Evolutionary conservation across 140 eudicot species (phyloP).

Genomic region (Bidens hawaiensis): DNA sequence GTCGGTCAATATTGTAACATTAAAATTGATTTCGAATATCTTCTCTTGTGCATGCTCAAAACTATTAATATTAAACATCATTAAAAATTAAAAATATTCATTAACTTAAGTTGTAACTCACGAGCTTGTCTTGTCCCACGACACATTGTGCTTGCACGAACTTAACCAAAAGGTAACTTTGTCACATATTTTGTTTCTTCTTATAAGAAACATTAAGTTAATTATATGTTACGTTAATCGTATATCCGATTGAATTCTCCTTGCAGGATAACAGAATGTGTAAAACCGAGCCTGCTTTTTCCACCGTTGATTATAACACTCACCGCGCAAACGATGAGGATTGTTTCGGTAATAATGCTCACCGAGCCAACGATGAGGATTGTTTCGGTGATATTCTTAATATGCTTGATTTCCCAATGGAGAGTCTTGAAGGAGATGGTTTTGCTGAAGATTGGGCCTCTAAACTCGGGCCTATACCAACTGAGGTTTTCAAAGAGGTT

Average conservation of each 20-base stretch:
- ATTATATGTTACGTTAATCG: background rate
- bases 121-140: conserved; percentile 3
- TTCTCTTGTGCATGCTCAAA: conserved; percentile 1
- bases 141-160: conserved; percentile 25
- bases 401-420: conserved; percentile 69
- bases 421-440: conserved; percentile 57
- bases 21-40: background rate
- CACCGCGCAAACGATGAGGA: conserved; percentile 28
- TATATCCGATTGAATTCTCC: background rate
- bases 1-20: conserved; percentile 4
- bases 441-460: conserved; percentile 57
- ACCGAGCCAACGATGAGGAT: conserved; percentile 27
- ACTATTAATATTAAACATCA: conserved; percentile 10
- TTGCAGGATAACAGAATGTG: conserved; percentile 51
- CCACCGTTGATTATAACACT: conserved; percentile 17
- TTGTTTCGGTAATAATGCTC: conserved; percentile 21
- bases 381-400: conserved; percentile 38
- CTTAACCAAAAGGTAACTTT: conserved; percentile 4
- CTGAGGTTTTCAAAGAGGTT: conserved; percentile 37
- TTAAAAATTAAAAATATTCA: conserved; percentile 12
- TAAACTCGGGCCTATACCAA: conserved; percentile 69
- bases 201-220: background rate
- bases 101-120: background rate
- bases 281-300: conserved; percentile 31
- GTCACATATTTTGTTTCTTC: background rate